Percentiles rank a stretch among this genome's conserved stretches.
Conservation (phyloP, 1,284 basidiomycete species). For the Heimioporus retisporus region DNA sequence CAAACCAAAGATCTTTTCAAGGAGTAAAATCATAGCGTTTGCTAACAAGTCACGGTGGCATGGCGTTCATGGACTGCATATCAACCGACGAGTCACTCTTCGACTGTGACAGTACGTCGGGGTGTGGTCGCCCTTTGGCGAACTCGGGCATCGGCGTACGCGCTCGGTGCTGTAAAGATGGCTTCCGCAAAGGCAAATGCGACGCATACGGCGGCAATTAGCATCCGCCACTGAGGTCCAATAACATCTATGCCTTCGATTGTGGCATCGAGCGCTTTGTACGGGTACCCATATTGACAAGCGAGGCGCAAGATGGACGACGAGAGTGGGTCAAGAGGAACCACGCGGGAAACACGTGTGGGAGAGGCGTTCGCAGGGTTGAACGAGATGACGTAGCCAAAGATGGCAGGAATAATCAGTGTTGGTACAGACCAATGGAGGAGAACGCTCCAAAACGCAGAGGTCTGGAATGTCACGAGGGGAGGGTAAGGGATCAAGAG, state of each 20-base stretch:
- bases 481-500: constrained; percentile 59
- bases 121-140: constrained; percentile 37
- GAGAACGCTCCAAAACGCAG: constrained; percentile 60
- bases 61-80: constrained; percentile 4
- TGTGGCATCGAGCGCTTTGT: constrained; percentile 37
- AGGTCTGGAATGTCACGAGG: constrained; percentile 50
- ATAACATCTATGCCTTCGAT: constrained; percentile 57
- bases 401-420: constrained; percentile 61
- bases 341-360: constrained; percentile 30
- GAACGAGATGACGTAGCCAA: constrained; percentile 70
- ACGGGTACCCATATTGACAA: constrained; percentile 64
- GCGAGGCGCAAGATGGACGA: constrained; percentile 70
- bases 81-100: constrained; percentile 23
- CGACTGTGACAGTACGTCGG: constrained; percentile 30
- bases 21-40: constrained; percentile 2
- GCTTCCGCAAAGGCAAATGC: constrained; percentile 74
- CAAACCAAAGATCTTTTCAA: constrained; percentile 15
- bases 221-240: constrained; percentile 60
- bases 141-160: constrained; percentile 41
- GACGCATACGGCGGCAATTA: constrained; percentile 61
- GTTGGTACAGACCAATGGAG: constrained; percentile 69
- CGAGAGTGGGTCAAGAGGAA: constrained; percentile 66
- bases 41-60: neutral
- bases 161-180: constrained; percentile 48
- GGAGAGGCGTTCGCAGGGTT: constrained; percentile 49